Evolutionary conservation across 371 early-diverging fungal genomes (phyloP).

Genomic region (Rhizopus delemar): DNA sequence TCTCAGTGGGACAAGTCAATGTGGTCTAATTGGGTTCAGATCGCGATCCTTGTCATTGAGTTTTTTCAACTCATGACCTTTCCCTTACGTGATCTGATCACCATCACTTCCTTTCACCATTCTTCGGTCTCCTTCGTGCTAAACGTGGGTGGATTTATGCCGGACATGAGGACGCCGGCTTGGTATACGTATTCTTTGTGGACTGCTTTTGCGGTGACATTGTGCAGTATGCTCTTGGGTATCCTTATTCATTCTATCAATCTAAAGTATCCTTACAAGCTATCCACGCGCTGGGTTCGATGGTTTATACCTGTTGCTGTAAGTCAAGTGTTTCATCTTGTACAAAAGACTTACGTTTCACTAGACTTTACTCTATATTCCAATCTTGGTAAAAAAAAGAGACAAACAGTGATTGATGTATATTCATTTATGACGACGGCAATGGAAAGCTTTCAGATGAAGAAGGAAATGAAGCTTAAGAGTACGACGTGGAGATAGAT

Average conservation of each 20-base stretch:
- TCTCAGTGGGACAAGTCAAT: slow-evolving; percentile 34
- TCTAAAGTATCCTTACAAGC: slow-evolving; percentile 35
- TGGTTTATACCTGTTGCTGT: slow-evolving; percentile 60
- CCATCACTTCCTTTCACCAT: slow-evolving; percentile 21
- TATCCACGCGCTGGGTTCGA: slow-evolving; percentile 51
- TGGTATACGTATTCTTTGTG: slow-evolving; percentile 50
- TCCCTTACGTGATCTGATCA: slow-evolving; percentile 53
- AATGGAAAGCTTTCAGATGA: too few relatives aligned
- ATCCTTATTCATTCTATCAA: slow-evolving; percentile 35
- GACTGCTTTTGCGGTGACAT: slow-evolving; percentile 35
- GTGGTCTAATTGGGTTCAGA: slow-evolving; percentile 58
- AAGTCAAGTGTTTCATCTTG: slow-evolving; percentile 4
- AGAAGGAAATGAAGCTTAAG: too few relatives aligned
- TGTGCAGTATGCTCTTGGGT: slow-evolving; percentile 31
- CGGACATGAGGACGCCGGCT: slow-evolving; percentile 44
- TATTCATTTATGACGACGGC: too few relatives aligned
- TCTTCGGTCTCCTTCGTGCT: slow-evolving; percentile 26
- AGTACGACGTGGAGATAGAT: too few relatives aligned
- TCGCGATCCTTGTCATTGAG: slow-evolving; percentile 55
- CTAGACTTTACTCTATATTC: slow-evolving; percentile 43
- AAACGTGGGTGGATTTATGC: slow-evolving; percentile 45
- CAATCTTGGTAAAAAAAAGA: slow-evolving; percentile 26
- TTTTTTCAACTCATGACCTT: slow-evolving; percentile 56
- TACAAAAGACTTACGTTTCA: not conserved
- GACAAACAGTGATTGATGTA: not conserved